phyloP scores from a whole-genome alignment of 108 stramenopile genomes.

The Conticribra guillardii region DNA sequence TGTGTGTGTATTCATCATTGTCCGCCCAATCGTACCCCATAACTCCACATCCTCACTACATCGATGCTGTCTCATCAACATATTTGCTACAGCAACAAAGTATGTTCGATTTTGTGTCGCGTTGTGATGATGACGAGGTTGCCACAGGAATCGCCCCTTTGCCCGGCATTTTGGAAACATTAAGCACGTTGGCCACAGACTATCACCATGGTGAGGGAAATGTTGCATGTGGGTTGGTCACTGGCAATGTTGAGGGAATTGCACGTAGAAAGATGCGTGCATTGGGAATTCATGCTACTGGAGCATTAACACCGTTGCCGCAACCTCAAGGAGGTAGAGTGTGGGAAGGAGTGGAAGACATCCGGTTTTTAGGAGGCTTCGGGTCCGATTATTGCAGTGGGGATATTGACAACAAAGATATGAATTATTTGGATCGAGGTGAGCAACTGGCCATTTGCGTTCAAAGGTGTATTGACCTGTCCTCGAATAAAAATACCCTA shows the following conservation, averaged over 20 bases:
- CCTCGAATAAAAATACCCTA: neutral
- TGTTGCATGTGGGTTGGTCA: constrained; percentile 58
- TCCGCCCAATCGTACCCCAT: too few species aligned
- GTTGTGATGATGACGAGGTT: constrained; percentile 36
- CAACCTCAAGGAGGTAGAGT: constrained; percentile 28
- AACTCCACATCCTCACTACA: too few species aligned
- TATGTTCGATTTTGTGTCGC: constrained; percentile 52
- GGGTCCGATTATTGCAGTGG: constrained; percentile 65
- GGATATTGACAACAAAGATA: constrained; percentile 42
- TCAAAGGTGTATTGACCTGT: constrained; percentile 44
- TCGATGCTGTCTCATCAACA: too few species aligned
- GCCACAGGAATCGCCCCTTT: constrained; percentile 39
- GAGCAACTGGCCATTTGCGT: constrained; percentile 62
- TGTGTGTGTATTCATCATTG: too few species aligned
- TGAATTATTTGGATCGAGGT: constrained; percentile 63
- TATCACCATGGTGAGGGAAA: constrained; percentile 16
- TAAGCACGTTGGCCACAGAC: constrained; percentile 33
- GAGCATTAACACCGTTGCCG: constrained; percentile 48
- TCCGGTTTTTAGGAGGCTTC: constrained; percentile 60
- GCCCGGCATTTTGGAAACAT: constrained; percentile 50
- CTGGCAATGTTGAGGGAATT: constrained; percentile 69
- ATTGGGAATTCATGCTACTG: constrained; percentile 47
- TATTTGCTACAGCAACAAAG: too few species aligned
- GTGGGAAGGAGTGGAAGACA: constrained; percentile 52
- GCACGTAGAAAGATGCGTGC: constrained; percentile 59